A percentile compares a stretch with the other conserved stretches of the same genome.
Evolutionary conservation across 2,329 filamentous ascomycete genomes (phyloP).

Genomic region (Sordariomycetes sp.): DNA sequence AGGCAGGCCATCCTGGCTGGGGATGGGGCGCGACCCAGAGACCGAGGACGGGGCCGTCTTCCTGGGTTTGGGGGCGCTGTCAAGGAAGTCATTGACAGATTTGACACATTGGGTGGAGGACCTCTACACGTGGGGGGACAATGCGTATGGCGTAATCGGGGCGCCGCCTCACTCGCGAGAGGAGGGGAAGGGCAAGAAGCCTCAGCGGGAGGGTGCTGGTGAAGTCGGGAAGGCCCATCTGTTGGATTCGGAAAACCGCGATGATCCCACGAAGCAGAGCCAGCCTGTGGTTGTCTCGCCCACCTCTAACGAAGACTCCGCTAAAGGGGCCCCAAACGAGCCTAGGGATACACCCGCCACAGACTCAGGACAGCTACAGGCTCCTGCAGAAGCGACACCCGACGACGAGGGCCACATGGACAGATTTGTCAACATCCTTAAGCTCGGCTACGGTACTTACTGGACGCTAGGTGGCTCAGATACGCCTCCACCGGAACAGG

Average conservation of each 20-base stretch:
- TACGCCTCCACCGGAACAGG: conserved; percentile 1
- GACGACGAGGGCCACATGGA: conserved; percentile 31
- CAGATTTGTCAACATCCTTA: conserved; percentile 53
- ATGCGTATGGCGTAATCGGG: conserved; percentile 75
- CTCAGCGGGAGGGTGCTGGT: not conserved
- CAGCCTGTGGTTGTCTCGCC: not conserved
- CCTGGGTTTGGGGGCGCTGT: conserved; percentile 65
- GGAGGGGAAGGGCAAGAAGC: conserved; percentile 19
- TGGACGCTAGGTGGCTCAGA: conserved; percentile 34
- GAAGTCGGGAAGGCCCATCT: not conserved
- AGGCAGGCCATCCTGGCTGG: conserved; percentile 52
- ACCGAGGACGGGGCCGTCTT: conserved; percentile 80
- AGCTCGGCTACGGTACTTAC: conserved; percentile 57
- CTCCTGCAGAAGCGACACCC: not conserved
- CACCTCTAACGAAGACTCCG: not conserved
- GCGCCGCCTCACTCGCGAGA: conserved; percentile 59
- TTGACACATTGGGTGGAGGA: conserved; percentile 82
- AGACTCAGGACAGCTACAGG: not conserved
- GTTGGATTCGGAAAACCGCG: not conserved
- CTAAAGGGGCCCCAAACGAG: not conserved
- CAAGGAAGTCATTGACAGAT: conserved; percentile 58
- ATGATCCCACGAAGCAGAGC: not conserved
- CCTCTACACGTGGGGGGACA: conserved; percentile 72
- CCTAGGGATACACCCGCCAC: not conserved
- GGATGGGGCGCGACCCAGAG: conserved; percentile 54